Conservation (phyloP, 768 basidiomycete species). For the Mrakia frigida region DNA sequence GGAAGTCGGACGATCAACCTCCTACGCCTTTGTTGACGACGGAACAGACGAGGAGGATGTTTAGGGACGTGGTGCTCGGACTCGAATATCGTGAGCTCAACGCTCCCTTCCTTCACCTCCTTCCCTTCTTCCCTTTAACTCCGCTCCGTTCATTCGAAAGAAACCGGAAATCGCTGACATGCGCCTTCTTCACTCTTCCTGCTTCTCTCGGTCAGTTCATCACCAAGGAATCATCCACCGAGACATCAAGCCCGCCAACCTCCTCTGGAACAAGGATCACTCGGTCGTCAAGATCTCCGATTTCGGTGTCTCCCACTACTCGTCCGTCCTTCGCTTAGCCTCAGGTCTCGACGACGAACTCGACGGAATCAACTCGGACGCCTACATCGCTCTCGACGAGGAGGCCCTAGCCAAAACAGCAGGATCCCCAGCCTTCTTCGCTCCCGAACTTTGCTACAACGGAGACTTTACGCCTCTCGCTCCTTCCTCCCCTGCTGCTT, state of each 20-base stretch:
- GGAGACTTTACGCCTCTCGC: constrained; percentile 38
- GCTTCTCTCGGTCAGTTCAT: constrained; percentile 61
- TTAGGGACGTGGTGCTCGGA: constrained; percentile 88
- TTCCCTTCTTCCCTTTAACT: not conserved
- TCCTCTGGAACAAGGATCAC: constrained; percentile 81
- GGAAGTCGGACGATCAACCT: constrained; percentile 59
- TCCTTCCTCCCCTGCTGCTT: constrained; percentile 30
- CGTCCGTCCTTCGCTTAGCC: constrained; percentile 74
- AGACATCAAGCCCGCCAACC: constrained; percentile 97
- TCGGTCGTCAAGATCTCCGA: constrained; percentile 93
- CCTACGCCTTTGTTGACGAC: constrained; percentile 85
- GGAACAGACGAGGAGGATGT: constrained; percentile 75
- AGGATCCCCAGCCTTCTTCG: constrained; percentile 92
- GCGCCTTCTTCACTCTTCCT: not conserved
- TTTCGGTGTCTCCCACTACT: constrained; percentile 96
- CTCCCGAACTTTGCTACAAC: constrained; percentile 86
- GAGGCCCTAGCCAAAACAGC: constrained; percentile 82
- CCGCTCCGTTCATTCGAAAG: not conserved
- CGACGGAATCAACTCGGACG: not conserved
- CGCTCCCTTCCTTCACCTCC: not conserved
- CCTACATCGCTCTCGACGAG: constrained; percentile 59
- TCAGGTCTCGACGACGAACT: constrained; percentile 41
- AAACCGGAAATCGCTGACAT: not conserved
- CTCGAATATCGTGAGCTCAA: constrained; percentile 82
- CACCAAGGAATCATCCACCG: constrained; percentile 98